Evolutionary conservation across 176 grass and related monocot genomes (phyloP), one percentile per base, ranked within the genome.

Genomic region (Triticum urartu): DNA sequence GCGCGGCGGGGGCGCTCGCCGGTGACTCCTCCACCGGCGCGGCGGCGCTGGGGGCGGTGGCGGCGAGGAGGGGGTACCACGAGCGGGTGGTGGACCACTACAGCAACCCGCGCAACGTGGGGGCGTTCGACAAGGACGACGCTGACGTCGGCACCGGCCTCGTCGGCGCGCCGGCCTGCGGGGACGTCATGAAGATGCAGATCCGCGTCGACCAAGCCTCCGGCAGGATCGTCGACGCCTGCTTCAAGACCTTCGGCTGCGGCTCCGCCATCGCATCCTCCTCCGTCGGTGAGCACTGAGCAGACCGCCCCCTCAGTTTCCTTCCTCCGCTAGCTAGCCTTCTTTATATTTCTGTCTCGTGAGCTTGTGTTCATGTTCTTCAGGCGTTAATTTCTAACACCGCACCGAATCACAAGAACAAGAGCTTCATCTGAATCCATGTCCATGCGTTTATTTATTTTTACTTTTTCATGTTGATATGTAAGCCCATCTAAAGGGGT

Each of bases 161-260:
- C 74, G 96, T 95, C 21, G 97, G 97, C 21, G 96, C 92, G 56
- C 96, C 96, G 12, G 96, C 96, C 3, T 98, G 93, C 74, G 96
- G 96, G 21, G 93, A 98, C 79, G 96, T 98, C 81, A 98, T 98
- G 96, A 94, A 95, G 90, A 88, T 98, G 77, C 93, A 95, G 88
- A 98, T 98, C 79, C 93, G 86, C 86, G 88, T 95, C 65, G 93
- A 98, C 69, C 82, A 94, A 28, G 81, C 25, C 0, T 87, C 93
- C 33, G 93, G 93, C 10, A 92, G 43, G 88, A 95, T 98, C 78
- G 82, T 92, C 58, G 93, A 98, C 65, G 92, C 93, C 12, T 95
- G 96, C 79, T 98, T 98, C 82, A 99, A 99, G 92, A 96, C 97
- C 60, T 96, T 96, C 77, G 94, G 94, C 13, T 96, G 94, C 36